Conservation (phyloP, 495 filamentous ascomycete genomes). For the Aspergillus campestris region DNA sequence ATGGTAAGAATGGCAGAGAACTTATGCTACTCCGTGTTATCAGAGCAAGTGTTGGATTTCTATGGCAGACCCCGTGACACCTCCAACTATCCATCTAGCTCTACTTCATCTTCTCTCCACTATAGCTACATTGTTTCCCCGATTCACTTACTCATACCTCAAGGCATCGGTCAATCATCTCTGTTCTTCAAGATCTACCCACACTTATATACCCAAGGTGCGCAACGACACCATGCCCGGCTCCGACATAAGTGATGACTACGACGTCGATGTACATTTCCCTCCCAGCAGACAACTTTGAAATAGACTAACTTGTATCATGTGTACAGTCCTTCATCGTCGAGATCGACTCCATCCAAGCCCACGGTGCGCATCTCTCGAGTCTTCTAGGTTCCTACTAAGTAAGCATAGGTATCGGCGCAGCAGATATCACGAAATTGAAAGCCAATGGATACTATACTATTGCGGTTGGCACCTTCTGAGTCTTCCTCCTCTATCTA, state of each 20-base stretch:
- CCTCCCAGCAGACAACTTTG: background rate
- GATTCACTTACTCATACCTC: background rate
- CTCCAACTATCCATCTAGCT: too few relatives aligned
- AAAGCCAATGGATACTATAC: slow-evolving; percentile 65
- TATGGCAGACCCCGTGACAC: too few relatives aligned
- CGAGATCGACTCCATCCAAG: slow-evolving; percentile 67
- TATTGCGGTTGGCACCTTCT: slow-evolving; percentile 43
- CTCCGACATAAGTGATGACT: slow-evolving; percentile 46
- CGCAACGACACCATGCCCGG: slow-evolving; percentile 31
- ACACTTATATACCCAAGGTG: background rate
- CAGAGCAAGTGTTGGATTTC: too few relatives aligned
- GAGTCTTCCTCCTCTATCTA: background rate
- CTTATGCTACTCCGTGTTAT: too few relatives aligned
- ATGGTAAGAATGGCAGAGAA: too few relatives aligned
- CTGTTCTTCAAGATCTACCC: too few relatives aligned
- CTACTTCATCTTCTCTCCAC: too few relatives aligned
- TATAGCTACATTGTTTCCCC: too few relatives aligned
- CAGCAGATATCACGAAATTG: slow-evolving; percentile 66
- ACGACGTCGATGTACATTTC: slow-evolving; percentile 42
- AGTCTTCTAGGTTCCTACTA: background rate
- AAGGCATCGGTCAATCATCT: background rate
- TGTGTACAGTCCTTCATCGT: slow-evolving; percentile 51
- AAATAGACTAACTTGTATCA: background rate
- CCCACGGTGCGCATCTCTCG: slow-evolving; percentile 45
- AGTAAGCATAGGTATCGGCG: slow-evolving; percentile 50